Base-by-base conservation (phyloP, 805 yeast genomes). In the Ogataea wickerhamii region DNA sequence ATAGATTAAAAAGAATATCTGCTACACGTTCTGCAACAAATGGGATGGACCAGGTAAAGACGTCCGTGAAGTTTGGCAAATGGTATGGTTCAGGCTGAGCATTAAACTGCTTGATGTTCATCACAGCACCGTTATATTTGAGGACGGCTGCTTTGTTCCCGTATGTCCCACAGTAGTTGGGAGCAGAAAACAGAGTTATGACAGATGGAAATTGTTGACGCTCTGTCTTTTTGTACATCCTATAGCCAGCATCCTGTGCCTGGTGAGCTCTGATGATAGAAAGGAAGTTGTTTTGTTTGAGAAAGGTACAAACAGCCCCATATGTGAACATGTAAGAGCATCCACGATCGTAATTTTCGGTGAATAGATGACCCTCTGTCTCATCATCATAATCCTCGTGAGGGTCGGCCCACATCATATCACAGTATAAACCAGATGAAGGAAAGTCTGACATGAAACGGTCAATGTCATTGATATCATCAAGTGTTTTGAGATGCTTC, bases 41-140 rank as follows among this genome's bases (percentile, higher is more conserved):
- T 6, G 98, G 98, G 40, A 91, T 68, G 2, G 96, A 86, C 98
- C 98, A 93, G 8, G 95, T 83, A 62, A 91, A 91, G 5, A 91
- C 96, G 61, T 93, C 97, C 95, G 89, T 87, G 53, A 89, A 87
- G 60, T 88, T 88, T 6, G 98, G 98, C 49, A 93, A 70, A 87
- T 95, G 88, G 64, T 93, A 91, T 1, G 98, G 98, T 63, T 91
- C 98, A 4, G 96, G 95, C 20, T 88, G 80, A 53, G 82, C 66
- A 62, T 89, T 88, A 70, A 93, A 91, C 64, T 91, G 98, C 40
- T 97, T 76, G 40, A 91, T 91, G 62, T 91, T 93, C 93, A 91
- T 83, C 17, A 88, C 93, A 50, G 88, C 82, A 58, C 85, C 77
- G 52, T 87, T 96, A 63, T 89, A 91, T 63, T 87, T 88, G 50